Base-by-base conservation (phyloP, 306 rosid species). In the Benincasa hispida region DNA sequence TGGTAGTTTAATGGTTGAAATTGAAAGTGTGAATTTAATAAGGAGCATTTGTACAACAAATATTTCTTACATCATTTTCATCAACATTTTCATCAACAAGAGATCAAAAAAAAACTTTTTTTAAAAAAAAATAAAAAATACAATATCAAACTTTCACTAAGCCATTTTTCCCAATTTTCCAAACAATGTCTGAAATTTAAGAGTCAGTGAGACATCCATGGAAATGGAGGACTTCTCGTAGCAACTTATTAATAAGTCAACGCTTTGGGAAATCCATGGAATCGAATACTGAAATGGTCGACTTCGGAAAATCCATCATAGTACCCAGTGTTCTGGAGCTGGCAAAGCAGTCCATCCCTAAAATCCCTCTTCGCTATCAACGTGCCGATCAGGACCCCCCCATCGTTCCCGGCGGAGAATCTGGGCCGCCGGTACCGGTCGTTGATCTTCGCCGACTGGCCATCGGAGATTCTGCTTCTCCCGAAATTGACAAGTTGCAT, bases 261-360 rank as follows among this genome's bases (percentile, higher is more conserved):
- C 4, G n/a, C 65, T 58, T 11, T 5, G 10, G 22, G 10, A 27
- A 61, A 61, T 14, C 24, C 47, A 78, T 82, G 79, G 85, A 78
- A 9, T 42, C 56, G 6, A n/a, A 57, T 25, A 9, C 74, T 63
- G 73, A 76, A 55, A 78, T 8, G 27, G 77, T 79, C 2, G 59
- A 50, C 77, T 80, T 78, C 2, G 82, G 87, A 53, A 80, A 13
- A 67, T 83, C 84, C 6, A 56, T 80, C 34, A 51, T 83, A 48
- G 84, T 83, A 15, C 87, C 87, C 2, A 83, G 84, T 59, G 84
- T 83, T 78, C 80, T 80, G 32, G 84, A 83, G 75, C 74, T 83
- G 10, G 69, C 59, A 55, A 80, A 84, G 45, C 50, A 57, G 18
- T 62, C 80, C 13, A 54, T 80, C 14, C 1, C 32, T 41, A 17